These are phyloP conservation scores for Komagataella kurtzmanii DNA, from an alignment of 805 yeast genomes.

Conservation along the genomic window DNA sequence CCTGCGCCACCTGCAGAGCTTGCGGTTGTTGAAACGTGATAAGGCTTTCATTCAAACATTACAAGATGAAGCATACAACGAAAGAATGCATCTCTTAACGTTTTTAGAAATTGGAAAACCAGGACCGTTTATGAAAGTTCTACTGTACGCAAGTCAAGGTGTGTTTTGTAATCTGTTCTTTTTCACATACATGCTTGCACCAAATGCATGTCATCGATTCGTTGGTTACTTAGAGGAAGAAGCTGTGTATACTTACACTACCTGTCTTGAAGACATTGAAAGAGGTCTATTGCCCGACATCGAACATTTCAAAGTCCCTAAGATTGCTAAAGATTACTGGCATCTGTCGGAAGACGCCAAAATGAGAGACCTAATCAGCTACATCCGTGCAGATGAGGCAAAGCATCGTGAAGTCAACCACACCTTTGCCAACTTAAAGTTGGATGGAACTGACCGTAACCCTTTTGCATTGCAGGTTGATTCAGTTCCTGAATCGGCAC, in stretches of 20 bases:
- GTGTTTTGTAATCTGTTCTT: conserved; percentile 58
- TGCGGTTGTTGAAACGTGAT: conserved; percentile 49
- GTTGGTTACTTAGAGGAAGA: conserved; percentile 74
- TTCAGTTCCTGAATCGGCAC: conserved; percentile 7
- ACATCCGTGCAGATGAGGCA: conserved; percentile 66
- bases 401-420: conserved; percentile 74
- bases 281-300: conserved; percentile 35
- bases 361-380: conserved; percentile 43
- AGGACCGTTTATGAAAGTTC: conserved; percentile 35
- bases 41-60: conserved; percentile 67
- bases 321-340: conserved; percentile 56
- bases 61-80: conserved; percentile 66
- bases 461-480: conserved; percentile 43
- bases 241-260: conserved; percentile 57
- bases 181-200: conserved; percentile 40
- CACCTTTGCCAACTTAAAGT: conserved; percentile 49
- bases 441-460: conserved; percentile 38
- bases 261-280: conserved; percentile 41
- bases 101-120: conserved; percentile 56
- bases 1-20: conserved; percentile 51
- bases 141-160: conserved; percentile 56
- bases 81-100: conserved; percentile 63
- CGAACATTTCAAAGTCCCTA: conserved; percentile 31
- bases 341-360: conserved; percentile 35
- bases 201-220: conserved; percentile 58